Percentiles rank a stretch among this genome's conserved stretches.
Conservation (phyloP, 73 alveolate genomes). For the Breviolum minutum region DNA sequence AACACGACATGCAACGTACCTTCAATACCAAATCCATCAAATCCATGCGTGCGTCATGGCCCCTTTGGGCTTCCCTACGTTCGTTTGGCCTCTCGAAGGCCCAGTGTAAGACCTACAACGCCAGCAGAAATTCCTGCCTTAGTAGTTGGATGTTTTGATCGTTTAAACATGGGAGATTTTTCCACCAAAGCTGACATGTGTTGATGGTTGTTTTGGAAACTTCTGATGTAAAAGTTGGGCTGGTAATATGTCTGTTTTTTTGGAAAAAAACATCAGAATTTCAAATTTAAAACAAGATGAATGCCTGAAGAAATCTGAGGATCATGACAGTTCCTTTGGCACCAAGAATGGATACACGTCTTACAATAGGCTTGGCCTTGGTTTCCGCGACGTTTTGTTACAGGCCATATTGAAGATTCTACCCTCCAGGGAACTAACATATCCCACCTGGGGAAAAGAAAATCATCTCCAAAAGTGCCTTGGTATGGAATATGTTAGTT, state of each 20-base stretch:
- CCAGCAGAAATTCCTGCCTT: slow-evolving; percentile 53
- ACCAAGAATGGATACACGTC: slow-evolving; percentile 23
- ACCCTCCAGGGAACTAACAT: not conserved
- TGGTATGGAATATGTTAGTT: no score
- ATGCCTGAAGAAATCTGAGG: not conserved
- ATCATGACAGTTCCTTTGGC: slow-evolving; percentile 34
- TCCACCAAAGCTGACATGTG: no score
- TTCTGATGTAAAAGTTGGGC: no score
- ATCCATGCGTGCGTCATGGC: not conserved
- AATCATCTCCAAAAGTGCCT: no score
- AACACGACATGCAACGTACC: no score
- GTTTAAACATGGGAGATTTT: no score
- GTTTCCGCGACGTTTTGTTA: not conserved
- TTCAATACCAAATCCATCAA: no score
- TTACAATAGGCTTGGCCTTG: slow-evolving; percentile 37
- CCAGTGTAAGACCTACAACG: slow-evolving; percentile 51
- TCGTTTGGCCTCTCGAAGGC: slow-evolving; percentile 70
- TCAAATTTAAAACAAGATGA: no score
- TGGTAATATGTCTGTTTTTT: no score
- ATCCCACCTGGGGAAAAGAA: not conserved
- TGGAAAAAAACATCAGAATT: no score
- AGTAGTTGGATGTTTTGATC: not conserved
- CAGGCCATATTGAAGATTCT: no score
- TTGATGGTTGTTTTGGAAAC: no score
- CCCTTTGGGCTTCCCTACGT: not conserved